A percentile compares a stretch with the other conserved stretches of the same genome.
phyloP scores from a whole-genome alignment of 1,284 basidiomycete species.

The Leucoagaricus sp. region DNA sequence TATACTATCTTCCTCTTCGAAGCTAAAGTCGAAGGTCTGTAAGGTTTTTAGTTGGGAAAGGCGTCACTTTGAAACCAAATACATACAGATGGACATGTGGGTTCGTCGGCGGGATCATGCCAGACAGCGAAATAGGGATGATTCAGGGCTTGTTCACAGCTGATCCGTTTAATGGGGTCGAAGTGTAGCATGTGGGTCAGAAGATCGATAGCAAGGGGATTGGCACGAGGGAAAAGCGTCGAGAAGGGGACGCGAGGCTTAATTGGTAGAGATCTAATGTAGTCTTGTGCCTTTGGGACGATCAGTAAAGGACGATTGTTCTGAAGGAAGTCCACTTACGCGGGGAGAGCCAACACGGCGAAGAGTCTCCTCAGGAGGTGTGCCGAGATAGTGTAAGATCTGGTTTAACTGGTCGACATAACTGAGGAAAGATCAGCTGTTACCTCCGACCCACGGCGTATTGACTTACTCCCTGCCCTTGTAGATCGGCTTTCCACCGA shows the following conservation, averaged over 20 bases:
- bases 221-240: conserved; percentile 90
- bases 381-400: conserved; percentile 96
- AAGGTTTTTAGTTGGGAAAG: neutral
- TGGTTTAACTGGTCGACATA: conserved; percentile 99
- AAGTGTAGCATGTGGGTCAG: conserved; percentile 92
- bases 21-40: conserved; percentile 95
- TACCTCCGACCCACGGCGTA: neutral
- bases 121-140: conserved; percentile 95
- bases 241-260: conserved; percentile 92
- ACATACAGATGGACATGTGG: conserved; percentile 69
- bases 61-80: conserved; percentile 17
- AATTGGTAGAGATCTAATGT: conserved; percentile 97
- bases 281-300: conserved; percentile 84
- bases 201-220: conserved; percentile 92
- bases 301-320: neutral
- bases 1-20: conserved; percentile 95
- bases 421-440: conserved; percentile 37
- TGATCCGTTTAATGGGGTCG: conserved; percentile 94
- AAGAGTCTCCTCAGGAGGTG: conserved; percentile 95
- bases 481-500: conserved; percentile 97
- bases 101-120: conserved; percentile 95
- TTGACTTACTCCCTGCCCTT: conserved; percentile 91
- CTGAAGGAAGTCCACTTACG: conserved; percentile 41
- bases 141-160: conserved; percentile 92
- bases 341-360: conserved; percentile 91